These are phyloP conservation scores for Cylindrodendrum hubeiense DNA, from an alignment of 2,329 filamentous ascomycete genomes.

Conservation along the genomic window DNA sequence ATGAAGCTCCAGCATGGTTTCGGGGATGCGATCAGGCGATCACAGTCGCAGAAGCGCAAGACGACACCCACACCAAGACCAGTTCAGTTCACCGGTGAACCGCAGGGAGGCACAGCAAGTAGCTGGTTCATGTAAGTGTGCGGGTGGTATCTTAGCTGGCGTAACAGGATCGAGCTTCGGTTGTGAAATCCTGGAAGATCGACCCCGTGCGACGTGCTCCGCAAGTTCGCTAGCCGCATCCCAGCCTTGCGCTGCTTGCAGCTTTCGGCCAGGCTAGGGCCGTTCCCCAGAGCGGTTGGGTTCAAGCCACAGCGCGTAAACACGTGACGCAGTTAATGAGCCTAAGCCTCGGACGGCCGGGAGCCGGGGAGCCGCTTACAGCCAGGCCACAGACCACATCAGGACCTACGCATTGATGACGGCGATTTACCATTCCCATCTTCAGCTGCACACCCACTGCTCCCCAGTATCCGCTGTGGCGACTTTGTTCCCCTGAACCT, in stretches of 20 bases:
- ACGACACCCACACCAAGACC: constrained; percentile 1
- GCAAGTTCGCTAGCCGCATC: constrained; percentile 17
- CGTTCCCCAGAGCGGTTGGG: constrained; percentile 13
- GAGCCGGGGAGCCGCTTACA: not conserved
- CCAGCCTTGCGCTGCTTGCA: constrained; percentile 34
- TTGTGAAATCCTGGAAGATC: constrained; percentile 4
- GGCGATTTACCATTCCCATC: not conserved
- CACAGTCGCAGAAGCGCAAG: constrained; percentile 4
- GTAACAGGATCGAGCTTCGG: not conserved
- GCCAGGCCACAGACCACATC: not conserved
- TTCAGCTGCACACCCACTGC: constrained; percentile 15
- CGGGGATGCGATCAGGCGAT: constrained; percentile 21
- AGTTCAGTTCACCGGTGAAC: not conserved
- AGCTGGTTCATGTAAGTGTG: not conserved
- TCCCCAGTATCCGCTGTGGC: constrained; percentile 16
- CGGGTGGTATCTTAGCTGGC: not conserved
- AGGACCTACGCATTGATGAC: not conserved
- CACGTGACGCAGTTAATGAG: constrained; percentile 41
- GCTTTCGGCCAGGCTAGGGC: constrained; percentile 6
- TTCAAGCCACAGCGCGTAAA: constrained; percentile 40
- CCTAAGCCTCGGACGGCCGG: not conserved
- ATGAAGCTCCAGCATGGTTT: constrained; percentile 73
- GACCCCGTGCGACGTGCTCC: constrained; percentile 22
- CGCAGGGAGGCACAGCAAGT: not conserved
- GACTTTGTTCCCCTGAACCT: constrained; percentile 27